phyloP scores from a whole-genome alignment of 257 asterid species.

The Scutellaria baicalensis region DNA sequence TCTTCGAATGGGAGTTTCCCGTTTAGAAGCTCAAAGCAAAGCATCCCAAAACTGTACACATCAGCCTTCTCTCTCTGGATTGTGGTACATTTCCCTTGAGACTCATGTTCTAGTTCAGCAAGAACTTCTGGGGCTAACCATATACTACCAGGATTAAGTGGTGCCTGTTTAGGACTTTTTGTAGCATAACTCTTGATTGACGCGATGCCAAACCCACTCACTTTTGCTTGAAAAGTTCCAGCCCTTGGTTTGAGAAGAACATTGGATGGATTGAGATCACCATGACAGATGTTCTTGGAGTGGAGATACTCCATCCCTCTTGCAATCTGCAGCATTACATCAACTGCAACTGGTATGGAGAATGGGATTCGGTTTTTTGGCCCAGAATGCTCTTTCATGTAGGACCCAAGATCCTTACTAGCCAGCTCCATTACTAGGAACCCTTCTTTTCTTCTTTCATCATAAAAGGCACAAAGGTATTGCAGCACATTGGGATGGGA shows the following conservation, averaged over 20 bases:
- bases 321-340: constrained; percentile 81
- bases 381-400: constrained; percentile 51
- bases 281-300: constrained; percentile 58
- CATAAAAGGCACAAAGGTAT: constrained; percentile 59
- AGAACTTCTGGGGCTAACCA: constrained; percentile 88
- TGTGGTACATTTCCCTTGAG: constrained; percentile 17
- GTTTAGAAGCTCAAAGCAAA: constrained; percentile 69
- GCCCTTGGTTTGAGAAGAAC: constrained; percentile 57
- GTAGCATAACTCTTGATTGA: constrained; percentile 30
- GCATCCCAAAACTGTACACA: constrained; percentile 82
- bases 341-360: constrained; percentile 58
- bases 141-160: constrained; percentile 43
- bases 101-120: constrained; percentile 51
- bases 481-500: constrained; percentile 82
- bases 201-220: constrained; percentile 50
- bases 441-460: constrained; percentile 75
- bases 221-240: constrained; percentile 56
- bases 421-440: constrained; percentile 80
- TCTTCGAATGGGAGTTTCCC: constrained; percentile 82
- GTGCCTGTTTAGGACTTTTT: constrained; percentile 21
- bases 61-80: constrained; percentile 69
- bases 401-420: constrained; percentile 52
- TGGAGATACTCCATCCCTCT: constrained; percentile 89
- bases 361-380: constrained; percentile 54
- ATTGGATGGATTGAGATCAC: constrained; percentile 67